These are phyloP conservation scores for Leishmania guyanensis DNA, from an alignment of 208 protist genomes.

Conservation along the genomic window DNA sequence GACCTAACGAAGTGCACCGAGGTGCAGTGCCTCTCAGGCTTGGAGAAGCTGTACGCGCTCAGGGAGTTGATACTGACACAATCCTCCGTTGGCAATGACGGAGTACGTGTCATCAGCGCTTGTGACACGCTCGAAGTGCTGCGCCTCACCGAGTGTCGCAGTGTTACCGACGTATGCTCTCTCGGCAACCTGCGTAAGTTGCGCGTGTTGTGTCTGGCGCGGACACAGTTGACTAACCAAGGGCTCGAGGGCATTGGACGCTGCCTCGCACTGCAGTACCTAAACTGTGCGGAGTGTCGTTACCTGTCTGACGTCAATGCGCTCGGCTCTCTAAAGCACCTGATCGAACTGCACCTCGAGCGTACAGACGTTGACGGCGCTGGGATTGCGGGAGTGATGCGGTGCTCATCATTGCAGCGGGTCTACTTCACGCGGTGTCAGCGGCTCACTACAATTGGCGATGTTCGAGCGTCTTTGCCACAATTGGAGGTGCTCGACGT, in stretches of 20 bases:
- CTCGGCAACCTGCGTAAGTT: constrained; percentile 43
- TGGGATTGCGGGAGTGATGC: constrained; percentile 49
- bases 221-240: constrained; percentile 56
- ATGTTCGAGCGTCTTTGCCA: constrained; percentile 38
- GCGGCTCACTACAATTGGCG: constrained; percentile 48
- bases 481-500: constrained; percentile 75
- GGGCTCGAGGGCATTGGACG: constrained; percentile 55
- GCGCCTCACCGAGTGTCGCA: constrained; percentile 47
- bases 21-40: constrained; percentile 37
- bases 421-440: constrained; percentile 73
- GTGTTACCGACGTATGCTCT: constrained; percentile 58
- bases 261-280: constrained; percentile 42
- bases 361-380: constrained; percentile 48
- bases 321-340: constrained; percentile 39
- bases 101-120: constrained; percentile 35
- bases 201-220: constrained; percentile 52
- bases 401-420: constrained; percentile 52
- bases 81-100: constrained; percentile 49
- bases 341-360: constrained; percentile 65
- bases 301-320: constrained; percentile 68
- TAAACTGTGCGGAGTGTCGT: constrained; percentile 69
- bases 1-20: constrained; percentile 55
- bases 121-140: constrained; percentile 51
- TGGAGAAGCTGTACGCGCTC: constrained; percentile 37
- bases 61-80: constrained; percentile 32